Evolutionary conservation across 2,329 filamentous ascomycete species (phyloP), one percentile per base, ranked within the genome.

Genomic region (Monosporascus sp.): DNA sequence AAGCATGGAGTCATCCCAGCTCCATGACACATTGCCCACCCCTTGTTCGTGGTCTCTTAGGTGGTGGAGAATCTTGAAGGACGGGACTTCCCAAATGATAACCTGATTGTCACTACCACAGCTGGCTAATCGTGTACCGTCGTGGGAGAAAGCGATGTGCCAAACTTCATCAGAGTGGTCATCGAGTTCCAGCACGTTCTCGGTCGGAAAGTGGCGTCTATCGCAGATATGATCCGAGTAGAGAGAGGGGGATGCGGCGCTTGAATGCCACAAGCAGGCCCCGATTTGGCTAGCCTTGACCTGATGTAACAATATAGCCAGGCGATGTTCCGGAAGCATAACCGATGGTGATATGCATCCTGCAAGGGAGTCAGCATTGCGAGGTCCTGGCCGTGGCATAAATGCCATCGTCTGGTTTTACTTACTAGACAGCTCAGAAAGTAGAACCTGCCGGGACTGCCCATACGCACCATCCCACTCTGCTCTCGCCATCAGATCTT

Each of bases 291-390:
- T 84, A 56, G 87, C 80, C 68, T 97, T 96, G 38, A 96, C 85
- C 60, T 95, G 86, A 53, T 92, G 80, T 50, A 99, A 75, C 17
- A 99, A 76, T 37, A 85, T 80, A 2, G 91, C 90, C 45, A 99
- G 77, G 7, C 94, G 86, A 68, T 94, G 89, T 65, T 96, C 90
- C 1, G 94, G 94, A 51, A 99, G 88, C 92, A 99, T 97, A 45
- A 96, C 89, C 4, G 91, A 94, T 0, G 94, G 93, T 1, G 94
- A 96, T 68, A 99, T 96, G 53, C 85, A 96, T 76, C 81, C 89
- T 93, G 61, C 37, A 37, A 50, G 48, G 35, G 44, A 40, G 52
- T 73, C 51, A 68, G 55, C 40, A 20, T 14, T 38, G 37, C 2
- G n/a, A 11, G 37, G 11, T 7, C 22, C 24, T 14, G 3, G 14